A percentile compares a stretch with the other conserved stretches of the same genome.
Conservation (phyloP, 2,329 filamentous ascomycete species). For the Bertia moriformis region DNA sequence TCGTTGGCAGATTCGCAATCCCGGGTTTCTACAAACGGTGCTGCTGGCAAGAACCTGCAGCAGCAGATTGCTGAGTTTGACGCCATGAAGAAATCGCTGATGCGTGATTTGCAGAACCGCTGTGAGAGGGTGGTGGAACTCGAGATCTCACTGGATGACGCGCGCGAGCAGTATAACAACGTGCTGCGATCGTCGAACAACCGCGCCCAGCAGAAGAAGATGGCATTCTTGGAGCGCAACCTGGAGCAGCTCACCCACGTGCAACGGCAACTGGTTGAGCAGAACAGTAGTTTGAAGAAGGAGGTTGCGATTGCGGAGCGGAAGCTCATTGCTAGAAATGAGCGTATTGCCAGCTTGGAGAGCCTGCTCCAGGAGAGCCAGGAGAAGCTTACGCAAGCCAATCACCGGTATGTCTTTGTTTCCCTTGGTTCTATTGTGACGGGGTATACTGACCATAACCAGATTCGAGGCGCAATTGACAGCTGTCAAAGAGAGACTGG, state of each 20-base stretch:
- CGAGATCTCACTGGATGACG: conserved; percentile 93
- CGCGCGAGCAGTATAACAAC: conserved; percentile 97
- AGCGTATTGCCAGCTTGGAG: conserved; percentile 90
- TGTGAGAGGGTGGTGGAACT: conserved; percentile 96
- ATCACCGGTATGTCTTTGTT: conserved; percentile 70
- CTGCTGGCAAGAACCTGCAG: conserved; percentile 73
- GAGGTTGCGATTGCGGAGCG: conserved; percentile 97
- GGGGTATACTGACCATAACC: conserved; percentile 6
- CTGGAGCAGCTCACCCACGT: conserved; percentile 95
- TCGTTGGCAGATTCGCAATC: conserved; percentile 70
- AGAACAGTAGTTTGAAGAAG: conserved; percentile 95
- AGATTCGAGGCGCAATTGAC: conserved; percentile 96
- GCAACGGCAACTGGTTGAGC: conserved; percentile 91
- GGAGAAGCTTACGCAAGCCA: conserved; percentile 93
- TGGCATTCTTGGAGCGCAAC: conserved; percentile 97
- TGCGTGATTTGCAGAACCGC: conserved; percentile 95
- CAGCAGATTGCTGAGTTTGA: conserved; percentile 98
- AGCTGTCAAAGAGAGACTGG: conserved; percentile 92
- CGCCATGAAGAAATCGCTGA: conserved; percentile 98
- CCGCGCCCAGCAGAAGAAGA: conserved; percentile 98
- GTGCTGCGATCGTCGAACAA: conserved; percentile 94
- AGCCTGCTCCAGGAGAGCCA: conserved; percentile 87
- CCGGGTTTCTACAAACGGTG: conserved; percentile 49
- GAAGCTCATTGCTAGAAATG: conserved; percentile 89
- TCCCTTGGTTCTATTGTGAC: too few species aligned